phyloP scores from a whole-genome alignment of 2,329 filamentous ascomycete species.

The Aspergillus fumigatus region DNA sequence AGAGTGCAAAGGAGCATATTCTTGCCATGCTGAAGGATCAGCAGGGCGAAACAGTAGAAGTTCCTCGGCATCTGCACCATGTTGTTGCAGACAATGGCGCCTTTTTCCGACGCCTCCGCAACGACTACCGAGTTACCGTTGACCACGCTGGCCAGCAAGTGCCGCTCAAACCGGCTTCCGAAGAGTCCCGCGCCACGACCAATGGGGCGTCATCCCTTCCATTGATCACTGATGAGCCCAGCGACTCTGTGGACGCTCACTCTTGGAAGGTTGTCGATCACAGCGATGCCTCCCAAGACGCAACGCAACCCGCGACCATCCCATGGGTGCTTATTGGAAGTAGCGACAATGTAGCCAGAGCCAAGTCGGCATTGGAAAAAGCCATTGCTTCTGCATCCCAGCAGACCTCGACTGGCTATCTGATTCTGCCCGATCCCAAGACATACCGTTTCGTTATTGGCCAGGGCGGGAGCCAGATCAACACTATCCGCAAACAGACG shows the following conservation, averaged over 20 bases:
- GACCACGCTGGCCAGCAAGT: slow-evolving; percentile 80
- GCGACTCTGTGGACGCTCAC: slow-evolving; percentile 61
- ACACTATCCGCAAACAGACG: slow-evolving; percentile 85
- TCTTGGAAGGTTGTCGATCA: slow-evolving; percentile 77
- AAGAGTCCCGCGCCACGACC: slow-evolving; percentile 47
- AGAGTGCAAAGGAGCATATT: slow-evolving; percentile 84
- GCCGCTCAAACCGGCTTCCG: slow-evolving; percentile 62
- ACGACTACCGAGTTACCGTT: slow-evolving; percentile 81
- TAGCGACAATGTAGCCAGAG: slow-evolving; percentile 74
- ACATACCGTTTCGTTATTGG: slow-evolving; percentile 91
- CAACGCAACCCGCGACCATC: slow-evolving; percentile 38
- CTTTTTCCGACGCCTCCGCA: slow-evolving; percentile 86
- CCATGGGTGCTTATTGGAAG: slow-evolving; percentile 85
- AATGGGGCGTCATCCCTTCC: slow-evolving; percentile 63
- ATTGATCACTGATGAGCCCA: slow-evolving; percentile 85
- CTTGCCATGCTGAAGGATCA: slow-evolving; percentile 71
- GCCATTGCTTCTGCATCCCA: slow-evolving; percentile 60
- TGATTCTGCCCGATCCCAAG: slow-evolving; percentile 82
- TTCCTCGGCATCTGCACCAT: slow-evolving; percentile 81
- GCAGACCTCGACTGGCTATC: slow-evolving; percentile 67
- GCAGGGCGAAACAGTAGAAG: slow-evolving; percentile 78
- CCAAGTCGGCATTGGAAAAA: slow-evolving; percentile 66
- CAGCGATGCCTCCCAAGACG: slow-evolving; percentile 20
- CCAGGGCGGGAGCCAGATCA: slow-evolving; percentile 83
- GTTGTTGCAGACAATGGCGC: slow-evolving; percentile 75